These are phyloP conservation scores for Iberis pinnata DNA, from an alignment of 345 rosid genomes.

Conservation along the genomic window DNA sequence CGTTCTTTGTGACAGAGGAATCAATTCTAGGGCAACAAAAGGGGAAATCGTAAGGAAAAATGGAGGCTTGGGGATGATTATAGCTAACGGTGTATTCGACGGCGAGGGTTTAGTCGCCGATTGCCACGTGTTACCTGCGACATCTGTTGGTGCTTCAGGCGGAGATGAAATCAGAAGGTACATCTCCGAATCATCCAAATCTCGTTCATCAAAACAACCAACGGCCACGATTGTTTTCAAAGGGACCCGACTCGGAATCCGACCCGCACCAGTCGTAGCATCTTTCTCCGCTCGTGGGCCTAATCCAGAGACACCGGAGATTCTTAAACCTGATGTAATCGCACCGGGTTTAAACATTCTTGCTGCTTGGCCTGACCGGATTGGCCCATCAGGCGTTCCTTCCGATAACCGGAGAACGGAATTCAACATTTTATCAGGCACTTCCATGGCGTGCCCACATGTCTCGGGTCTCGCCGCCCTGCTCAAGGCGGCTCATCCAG, in stretches of 20 bases:
- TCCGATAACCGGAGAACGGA: constrained; percentile 60
- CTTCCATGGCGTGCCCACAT: constrained; percentile 97
- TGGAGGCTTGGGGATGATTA: constrained; percentile 86
- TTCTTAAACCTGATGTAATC: constrained; percentile 77
- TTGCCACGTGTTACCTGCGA: constrained; percentile 79
- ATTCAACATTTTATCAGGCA: constrained; percentile 83
- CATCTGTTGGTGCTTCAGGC: constrained; percentile 59
- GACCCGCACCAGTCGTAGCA: constrained; percentile 85
- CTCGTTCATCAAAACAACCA: constrained; percentile 36
- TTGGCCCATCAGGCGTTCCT: constrained; percentile 63
- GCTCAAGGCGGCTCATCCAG: constrained; percentile 83
- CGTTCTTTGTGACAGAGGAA: constrained; percentile 81
- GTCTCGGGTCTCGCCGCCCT: constrained; percentile 83
- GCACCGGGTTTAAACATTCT: constrained; percentile 92
- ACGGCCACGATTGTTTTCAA: constrained; percentile 69
- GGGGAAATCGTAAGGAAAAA: constrained; percentile 74
- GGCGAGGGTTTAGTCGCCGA: constrained; percentile 92
- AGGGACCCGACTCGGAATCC: constrained; percentile 59
- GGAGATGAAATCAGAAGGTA: constrained; percentile 70
- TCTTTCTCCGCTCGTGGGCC: constrained; percentile 88
- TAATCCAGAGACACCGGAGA: constrained; percentile 68
- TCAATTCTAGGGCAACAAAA: constrained; percentile 75
- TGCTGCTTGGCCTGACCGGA: constrained; percentile 88
- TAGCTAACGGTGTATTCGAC: constrained; percentile 80
- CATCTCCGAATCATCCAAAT: constrained; percentile 35